phyloP scores from a whole-genome alignment of 148 eudicot species.

The Amaranthus cruentus region DNA sequence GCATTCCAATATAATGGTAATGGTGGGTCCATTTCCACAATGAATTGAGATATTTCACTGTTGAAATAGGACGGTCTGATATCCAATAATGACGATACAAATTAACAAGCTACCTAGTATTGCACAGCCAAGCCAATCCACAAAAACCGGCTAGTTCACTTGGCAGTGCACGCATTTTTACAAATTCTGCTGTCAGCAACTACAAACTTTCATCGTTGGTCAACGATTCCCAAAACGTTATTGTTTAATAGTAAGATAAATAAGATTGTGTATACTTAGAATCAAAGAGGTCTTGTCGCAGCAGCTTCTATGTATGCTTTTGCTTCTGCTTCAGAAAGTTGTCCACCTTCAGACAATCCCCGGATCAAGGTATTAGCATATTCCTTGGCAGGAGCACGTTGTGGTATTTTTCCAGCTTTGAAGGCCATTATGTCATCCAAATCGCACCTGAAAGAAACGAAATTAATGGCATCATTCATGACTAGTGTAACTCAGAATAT shows the following conservation, averaged over 20 bases:
- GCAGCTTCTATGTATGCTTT: slow-evolving; percentile 64
- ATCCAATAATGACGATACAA: too few relatives aligned
- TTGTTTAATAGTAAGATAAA: not conserved
- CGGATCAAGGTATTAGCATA: slow-evolving; percentile 62
- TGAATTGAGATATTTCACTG: too few relatives aligned
- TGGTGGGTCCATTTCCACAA: too few relatives aligned
- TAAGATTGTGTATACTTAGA: not conserved
- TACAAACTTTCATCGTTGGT: not conserved
- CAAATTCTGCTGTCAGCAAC: slow-evolving; percentile 1
- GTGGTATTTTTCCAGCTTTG: slow-evolving; percentile 49
- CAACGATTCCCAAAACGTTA: not conserved
- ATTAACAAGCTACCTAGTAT: not conserved
- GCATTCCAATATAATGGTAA: too few relatives aligned
- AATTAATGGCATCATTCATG: not conserved
- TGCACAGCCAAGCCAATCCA: not conserved
- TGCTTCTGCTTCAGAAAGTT: slow-evolving; percentile 72
- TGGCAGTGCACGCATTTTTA: slow-evolving; percentile 3
- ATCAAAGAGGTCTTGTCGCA: slow-evolving; percentile 52
- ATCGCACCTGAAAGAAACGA: slow-evolving; percentile 50
- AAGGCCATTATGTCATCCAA: slow-evolving; percentile 51
- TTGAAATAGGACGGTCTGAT: too few relatives aligned
- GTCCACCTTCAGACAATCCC: slow-evolving; percentile 67
- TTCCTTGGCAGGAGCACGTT: slow-evolving; percentile 45
- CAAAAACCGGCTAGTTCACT: not conserved
- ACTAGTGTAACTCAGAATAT: not conserved